Base-by-base conservation (phyloP, 768 basidiomycete genomes). In the Mycena galericulata region DNA sequence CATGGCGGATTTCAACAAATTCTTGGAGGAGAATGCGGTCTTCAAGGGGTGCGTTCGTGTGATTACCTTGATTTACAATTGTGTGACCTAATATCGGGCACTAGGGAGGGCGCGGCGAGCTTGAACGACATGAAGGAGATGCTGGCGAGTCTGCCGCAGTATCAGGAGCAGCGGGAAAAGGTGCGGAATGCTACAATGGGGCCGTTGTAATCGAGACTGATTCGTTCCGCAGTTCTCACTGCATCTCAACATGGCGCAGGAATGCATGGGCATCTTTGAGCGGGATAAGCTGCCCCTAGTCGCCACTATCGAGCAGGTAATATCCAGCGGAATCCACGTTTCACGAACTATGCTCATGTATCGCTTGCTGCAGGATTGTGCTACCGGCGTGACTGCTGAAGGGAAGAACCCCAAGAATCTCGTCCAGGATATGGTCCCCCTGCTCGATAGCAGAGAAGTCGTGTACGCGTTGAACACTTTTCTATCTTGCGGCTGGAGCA, bases 101-200 rank as follows among this genome's bases (percentile, higher is more conserved):
- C 8, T 6, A 92, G 92, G 29, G 89, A 94, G 73, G 90, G 92
- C 47, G 94, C 93, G 11, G 92, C 94, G 51, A 96, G 89, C 73
- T 78, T 99, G 51, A 97, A 96, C 75, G 97, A 98, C 80, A 97
- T 99, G 94, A 98, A 98, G 79, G 98, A 99, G 75, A 98, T 99
- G 97, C 85, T 99, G 36, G 98, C 98, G 34, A 95, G 85, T 75
- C 78, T 99, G 68, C 96, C 97, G 2, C 95, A 98, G 79, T 98
- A 93, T 73, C 94, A 97, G 80, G 96, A 98, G 70, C 93, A 95
- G 72, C 88, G 97, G 63, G 97, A 99, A 78, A 96, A 96, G 89
- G 96, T 92, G 22, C 53, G 34, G 0, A n/a, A 22, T 12, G 1
- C n/a, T n/a, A n/a, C n/a, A n/a, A 3, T 26, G 18, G 0, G 6